phyloP scores from a whole-genome alignment of 305 asterid species.

The Andrographis paniculata region DNA sequence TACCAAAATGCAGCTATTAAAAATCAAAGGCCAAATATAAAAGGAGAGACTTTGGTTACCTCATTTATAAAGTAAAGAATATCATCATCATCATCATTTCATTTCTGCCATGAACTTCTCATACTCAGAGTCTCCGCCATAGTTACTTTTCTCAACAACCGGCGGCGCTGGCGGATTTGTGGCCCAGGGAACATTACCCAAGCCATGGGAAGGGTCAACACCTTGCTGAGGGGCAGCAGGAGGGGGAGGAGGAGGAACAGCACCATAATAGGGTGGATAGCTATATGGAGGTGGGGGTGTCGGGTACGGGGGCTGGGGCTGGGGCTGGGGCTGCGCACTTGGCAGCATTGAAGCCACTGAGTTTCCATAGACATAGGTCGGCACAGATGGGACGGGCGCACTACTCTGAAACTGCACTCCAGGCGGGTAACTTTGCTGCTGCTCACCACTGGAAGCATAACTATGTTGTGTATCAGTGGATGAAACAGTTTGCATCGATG shows the following conservation, averaged over 20 bases:
- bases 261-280: conserved; percentile 58
- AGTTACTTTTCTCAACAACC: conserved; percentile 48
- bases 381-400: conserved; percentile 38
- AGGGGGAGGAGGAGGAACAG: conserved; percentile 69
- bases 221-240: conserved; percentile 32
- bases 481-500: conserved; percentile 32
- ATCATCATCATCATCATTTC: conserved; percentile 32
- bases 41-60: background rate
- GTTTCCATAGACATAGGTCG: conserved; percentile 48
- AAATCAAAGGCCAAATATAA: background rate
- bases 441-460: conserved; percentile 51
- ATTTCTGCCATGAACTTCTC: conserved; percentile 96
- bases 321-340: conserved; percentile 41
- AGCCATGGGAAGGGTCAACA: conserved; percentile 36
- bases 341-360: conserved; percentile 50
- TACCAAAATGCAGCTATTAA: too few relatives aligned
- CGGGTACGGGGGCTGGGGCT: conserved; percentile 44
- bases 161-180: conserved; percentile 52
- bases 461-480: conserved; percentile 51
- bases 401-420: conserved; percentile 62
- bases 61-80: background rate
- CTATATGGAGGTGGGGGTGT: conserved; percentile 54
- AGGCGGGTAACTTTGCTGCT: conserved; percentile 63
- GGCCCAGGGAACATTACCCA: conserved; percentile 77
- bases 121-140: conserved; percentile 59